These are phyloP conservation scores for Fomitopsis palustris DNA, from an alignment of 1,284 basidiomycete species.

Conservation along the genomic window DNA sequence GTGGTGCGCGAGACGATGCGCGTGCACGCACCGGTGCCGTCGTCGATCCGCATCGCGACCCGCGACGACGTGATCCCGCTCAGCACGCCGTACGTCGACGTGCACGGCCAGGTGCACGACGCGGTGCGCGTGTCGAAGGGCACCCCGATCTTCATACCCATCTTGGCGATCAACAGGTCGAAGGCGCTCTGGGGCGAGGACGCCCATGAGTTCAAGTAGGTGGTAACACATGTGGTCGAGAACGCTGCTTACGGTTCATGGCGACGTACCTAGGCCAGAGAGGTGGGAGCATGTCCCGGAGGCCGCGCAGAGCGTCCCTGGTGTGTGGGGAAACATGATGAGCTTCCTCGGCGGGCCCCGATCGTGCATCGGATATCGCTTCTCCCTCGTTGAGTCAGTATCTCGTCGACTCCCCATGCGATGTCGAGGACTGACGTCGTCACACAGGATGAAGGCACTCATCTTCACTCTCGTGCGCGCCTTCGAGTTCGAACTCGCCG, in stretches of 20 bases:
- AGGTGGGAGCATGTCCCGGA: slow-evolving; percentile 53
- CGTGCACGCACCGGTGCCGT: slow-evolving; percentile 60
- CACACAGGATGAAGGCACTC: slow-evolving; percentile 42
- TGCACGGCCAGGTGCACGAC: slow-evolving; percentile 21
- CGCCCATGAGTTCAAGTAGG: slow-evolving; percentile 45
- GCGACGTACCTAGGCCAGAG: slow-evolving; percentile 44
- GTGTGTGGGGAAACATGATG: slow-evolving; percentile 29
- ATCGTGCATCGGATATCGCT: slow-evolving; percentile 66
- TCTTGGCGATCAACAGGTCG: slow-evolving; percentile 42
- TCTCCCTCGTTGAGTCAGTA: slow-evolving; percentile 58
- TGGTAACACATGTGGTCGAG: not conserved
- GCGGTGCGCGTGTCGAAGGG: slow-evolving; percentile 37
- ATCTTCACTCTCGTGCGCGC: slow-evolving; percentile 56
- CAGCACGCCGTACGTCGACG: slow-evolving; percentile 24
- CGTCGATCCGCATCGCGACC: slow-evolving; percentile 45
- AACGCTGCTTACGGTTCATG: not conserved
- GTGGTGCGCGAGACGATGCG: slow-evolving; percentile 73
- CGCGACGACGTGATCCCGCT: slow-evolving; percentile 46
- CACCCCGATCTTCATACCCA: slow-evolving; percentile 45
- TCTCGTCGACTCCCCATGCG: not conserved
- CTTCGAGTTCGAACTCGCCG: slow-evolving; percentile 53
- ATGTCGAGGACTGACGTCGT: not conserved
- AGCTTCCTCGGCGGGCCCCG: slow-evolving; percentile 54
- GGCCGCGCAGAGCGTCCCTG: slow-evolving; percentile 43
- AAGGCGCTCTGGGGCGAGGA: slow-evolving; percentile 56